Base-by-base conservation (phyloP, 352 stramenopile genomes). In the Phytophthora foliorum region DNA sequence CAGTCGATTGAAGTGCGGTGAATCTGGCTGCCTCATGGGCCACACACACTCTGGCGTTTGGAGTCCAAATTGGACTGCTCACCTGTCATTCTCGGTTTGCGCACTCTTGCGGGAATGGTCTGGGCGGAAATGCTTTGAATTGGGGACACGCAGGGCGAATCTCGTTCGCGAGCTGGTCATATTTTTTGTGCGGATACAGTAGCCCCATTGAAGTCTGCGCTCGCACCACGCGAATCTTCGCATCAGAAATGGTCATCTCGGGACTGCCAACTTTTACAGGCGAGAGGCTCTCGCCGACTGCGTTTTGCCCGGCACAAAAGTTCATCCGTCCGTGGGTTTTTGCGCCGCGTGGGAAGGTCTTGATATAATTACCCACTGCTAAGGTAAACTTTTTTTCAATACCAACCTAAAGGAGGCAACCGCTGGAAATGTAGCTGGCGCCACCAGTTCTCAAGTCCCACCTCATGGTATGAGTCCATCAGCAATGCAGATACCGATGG, bases 191-290 rank as follows among this genome's bases (percentile, higher is more conserved):
- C 39, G 39, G n/a, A 24, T 45, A n/a, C n/a, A n/a, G n/a, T n/a
- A 22, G 16, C 4, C 39, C 39, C 16, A 41, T 41, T 41, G 36
- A 41, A 42, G 10, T 17, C 34, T 44, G 16, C 16, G 38, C 38
- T 44, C 38, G 39, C n/a, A 11, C 38, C 38, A 45, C 6, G 42
- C 42, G 42, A 49, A 49, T 49, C 42, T 49, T 49, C 10, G 19
- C 42, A 19, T 29, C 42, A 49, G 3, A 49, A 49, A 49, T 49
- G 42, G 19, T 48, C 41, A 27, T 29, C 4, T 27, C n/a, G 8
- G 9, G 5, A 19, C 19, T 48, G 9, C 42, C 42, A 29, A 22
- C 39, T 49, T 49, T 49, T 49, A 49, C 42, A n/a, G 36, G 36
- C 6, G 36, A 42, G 14, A 42, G 36, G 14, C 4, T 19, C 36